Conservation (phyloP, 106 monocot genomes). For the Allium cepa region DNA sequence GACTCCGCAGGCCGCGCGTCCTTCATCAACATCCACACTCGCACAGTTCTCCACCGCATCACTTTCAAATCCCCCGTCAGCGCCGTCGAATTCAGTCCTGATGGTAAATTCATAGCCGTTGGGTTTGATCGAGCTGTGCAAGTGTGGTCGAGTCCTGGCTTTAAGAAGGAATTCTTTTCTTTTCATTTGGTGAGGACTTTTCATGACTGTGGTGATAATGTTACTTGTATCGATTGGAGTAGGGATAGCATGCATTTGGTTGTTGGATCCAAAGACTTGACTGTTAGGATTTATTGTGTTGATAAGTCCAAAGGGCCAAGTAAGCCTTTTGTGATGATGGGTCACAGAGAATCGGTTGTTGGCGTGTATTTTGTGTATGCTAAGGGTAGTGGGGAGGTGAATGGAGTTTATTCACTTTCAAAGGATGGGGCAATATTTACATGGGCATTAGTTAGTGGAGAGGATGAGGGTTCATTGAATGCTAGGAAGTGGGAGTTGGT, state of each 20-base stretch:
- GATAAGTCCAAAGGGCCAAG: slow-evolving; percentile 13
- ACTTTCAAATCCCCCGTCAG: slow-evolving; percentile 57
- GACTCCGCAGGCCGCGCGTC: slow-evolving; percentile 51
- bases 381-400: slow-evolving; percentile 43
- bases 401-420: slow-evolving; percentile 50
- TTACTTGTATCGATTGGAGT: slow-evolving; percentile 72
- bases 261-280: slow-evolving; percentile 82
- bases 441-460: slow-evolving; percentile 47
- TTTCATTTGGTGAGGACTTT: slow-evolving; percentile 66
- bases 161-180: slow-evolving; percentile 80
- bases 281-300: slow-evolving; percentile 43
- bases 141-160: slow-evolving; percentile 80
- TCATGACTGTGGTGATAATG: slow-evolving; percentile 33
- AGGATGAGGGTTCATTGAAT: slow-evolving; percentile 15
- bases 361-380: slow-evolving; percentile 66
- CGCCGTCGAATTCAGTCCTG: slow-evolving; percentile 55
- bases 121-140: slow-evolving; percentile 69
- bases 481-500: slow-evolving; percentile 56
- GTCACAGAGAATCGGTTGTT: slow-evolving; percentile 68
- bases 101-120: slow-evolving; percentile 69
- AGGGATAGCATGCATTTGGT: slow-evolving; percentile 63
- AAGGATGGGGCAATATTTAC: slow-evolving; percentile 83
- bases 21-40: slow-evolving; percentile 66
- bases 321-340: slow-evolving; percentile 74
- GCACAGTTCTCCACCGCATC: slow-evolving; percentile 67